Percentiles rank a stretch among this genome's conserved stretches.
phyloP scores from a whole-genome alignment of 1,139 yeast genomes.

The Geotrichum reessii region DNA sequence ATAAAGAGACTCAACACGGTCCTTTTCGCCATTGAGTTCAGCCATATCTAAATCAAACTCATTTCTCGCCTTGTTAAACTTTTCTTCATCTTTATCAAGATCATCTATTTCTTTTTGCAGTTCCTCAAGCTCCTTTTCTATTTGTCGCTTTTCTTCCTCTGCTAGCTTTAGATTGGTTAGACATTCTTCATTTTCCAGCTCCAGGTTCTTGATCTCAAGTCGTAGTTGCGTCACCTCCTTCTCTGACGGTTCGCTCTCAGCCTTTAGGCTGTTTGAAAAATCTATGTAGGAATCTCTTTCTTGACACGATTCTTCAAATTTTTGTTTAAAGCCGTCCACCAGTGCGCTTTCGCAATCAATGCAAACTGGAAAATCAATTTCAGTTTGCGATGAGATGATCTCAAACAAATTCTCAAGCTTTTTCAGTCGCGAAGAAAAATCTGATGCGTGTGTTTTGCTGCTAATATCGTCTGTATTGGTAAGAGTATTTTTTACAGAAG shows the following conservation, averaged over 20 bases:
- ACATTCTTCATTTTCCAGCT: conserved; percentile 27
- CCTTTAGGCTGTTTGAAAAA: conserved; percentile 63
- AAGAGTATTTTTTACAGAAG: conserved; percentile 1
- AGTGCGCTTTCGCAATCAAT: conserved; percentile 71
- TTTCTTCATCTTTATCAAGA: conserved; percentile 41
- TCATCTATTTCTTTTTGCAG: conserved; percentile 35
- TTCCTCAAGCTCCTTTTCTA: conserved; percentile 38
- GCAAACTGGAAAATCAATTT: conserved; percentile 85
- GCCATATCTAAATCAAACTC: conserved; percentile 46
- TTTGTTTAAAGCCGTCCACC: conserved; percentile 59
- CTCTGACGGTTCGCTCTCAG: conserved; percentile 45
- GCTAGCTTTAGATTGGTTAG: conserved; percentile 24
- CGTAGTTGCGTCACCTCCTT: conserved; percentile 43
- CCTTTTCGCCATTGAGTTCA: conserved; percentile 48
- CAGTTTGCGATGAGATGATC: conserved; percentile 61
- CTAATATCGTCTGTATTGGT: background rate
- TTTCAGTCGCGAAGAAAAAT: conserved; percentile 40
- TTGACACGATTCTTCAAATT: conserved; percentile 65
- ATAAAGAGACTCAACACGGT: conserved; percentile 56
- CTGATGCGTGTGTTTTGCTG: conserved; percentile 24
- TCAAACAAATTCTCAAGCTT: conserved; percentile 59
- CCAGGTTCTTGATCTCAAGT: conserved; percentile 39
- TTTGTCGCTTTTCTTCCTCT: conserved; percentile 29
- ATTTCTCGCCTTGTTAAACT: conserved; percentile 47
- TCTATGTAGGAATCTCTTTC: conserved; percentile 76